These are phyloP conservation scores for Euphorbia schlechtendalii DNA, from an alignment of 441 rosid genomes.

Conservation along the genomic window DNA sequence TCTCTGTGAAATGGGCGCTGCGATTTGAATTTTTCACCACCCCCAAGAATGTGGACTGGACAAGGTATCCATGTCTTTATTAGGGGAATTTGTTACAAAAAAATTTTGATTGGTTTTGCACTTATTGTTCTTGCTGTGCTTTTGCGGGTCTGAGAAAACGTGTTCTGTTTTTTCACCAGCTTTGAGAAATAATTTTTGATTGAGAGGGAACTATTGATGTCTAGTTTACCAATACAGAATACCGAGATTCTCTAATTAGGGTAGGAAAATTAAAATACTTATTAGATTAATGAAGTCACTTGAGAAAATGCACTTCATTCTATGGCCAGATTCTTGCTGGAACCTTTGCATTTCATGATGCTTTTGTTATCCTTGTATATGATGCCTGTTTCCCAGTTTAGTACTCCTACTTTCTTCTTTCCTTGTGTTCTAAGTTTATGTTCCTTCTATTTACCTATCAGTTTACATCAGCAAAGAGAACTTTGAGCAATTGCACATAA, in stretches of 20 bases:
- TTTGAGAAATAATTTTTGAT: no score
- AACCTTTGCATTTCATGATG: background rate
- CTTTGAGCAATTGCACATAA: background rate
- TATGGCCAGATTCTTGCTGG: background rate
- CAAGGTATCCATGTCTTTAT: conserved; percentile 44
- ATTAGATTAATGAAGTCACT: background rate
- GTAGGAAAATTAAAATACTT: background rate
- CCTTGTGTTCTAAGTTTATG: background rate
- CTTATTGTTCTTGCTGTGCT: conserved; percentile 1
- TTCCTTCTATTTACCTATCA: no score
- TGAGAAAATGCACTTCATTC: background rate
- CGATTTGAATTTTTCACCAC: conserved; percentile 87
- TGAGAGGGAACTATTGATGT: no score
- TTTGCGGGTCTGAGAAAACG: background rate
- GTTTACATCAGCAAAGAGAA: background rate
- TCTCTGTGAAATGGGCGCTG: conserved; percentile 84
- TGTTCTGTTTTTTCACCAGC: background rate
- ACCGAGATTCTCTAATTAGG: no score
- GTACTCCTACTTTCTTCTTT: background rate
- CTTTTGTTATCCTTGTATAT: background rate
- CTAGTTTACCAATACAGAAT: background rate
- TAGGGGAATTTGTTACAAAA: background rate
- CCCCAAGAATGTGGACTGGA: conserved; percentile 76
- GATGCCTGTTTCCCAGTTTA: background rate
- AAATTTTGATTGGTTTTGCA: background rate